Base-by-base conservation (phyloP, 176 grass and related monocot species). In the Melocanna baccifera region DNA sequence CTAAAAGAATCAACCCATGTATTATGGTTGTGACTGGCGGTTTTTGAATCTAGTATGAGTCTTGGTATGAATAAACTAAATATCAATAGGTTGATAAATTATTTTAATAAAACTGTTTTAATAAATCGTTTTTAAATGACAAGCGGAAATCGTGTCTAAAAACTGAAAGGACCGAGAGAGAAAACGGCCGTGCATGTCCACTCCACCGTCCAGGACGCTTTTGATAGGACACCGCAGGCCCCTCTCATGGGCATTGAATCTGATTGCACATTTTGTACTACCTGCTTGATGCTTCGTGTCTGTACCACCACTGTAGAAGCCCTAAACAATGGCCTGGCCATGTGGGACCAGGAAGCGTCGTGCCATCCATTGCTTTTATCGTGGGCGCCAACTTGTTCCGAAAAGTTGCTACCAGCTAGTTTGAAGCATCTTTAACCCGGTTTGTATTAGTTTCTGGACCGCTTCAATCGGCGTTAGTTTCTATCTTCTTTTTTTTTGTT, bases 21-120 rank as follows among this genome's bases (percentile, higher is more conserved):
- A n/a, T n/a, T 34, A 36, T 36, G 4, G 0, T 5, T 36, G 34
- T 36, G 0, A 5, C 2, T 0, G 4, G 0, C 5, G 34, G 0
- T 5, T 36, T 36, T 36, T 36, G 5, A 36, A 36, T 36, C 5
- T 4, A 36, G 2, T 36, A 0, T 36, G 4, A 36, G 5, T 36
- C 0, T 4, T 36, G 34, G 34, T 5, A 36, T 0, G 0, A 36
- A 36, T 36, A 36, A 36, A 36, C 5, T 36, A 4, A 36, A 36
- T 36, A 4, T 34, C 0, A 34, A 34, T 34, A 34, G 4, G 0
- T 34, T 0, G 4, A 36, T 36, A 36, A 36, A 36, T 36, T 36
- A 36, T 36, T 34, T 34, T 34, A 34, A 34, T 4, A 32, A 34
- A 4, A 34, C 32, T 34, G 0, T 34, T 36, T 36, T 36, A 34